Conservation (phyloP, 495 filamentous ascomycete genomes). For the Hapsidospora chrysogenum region DNA sequence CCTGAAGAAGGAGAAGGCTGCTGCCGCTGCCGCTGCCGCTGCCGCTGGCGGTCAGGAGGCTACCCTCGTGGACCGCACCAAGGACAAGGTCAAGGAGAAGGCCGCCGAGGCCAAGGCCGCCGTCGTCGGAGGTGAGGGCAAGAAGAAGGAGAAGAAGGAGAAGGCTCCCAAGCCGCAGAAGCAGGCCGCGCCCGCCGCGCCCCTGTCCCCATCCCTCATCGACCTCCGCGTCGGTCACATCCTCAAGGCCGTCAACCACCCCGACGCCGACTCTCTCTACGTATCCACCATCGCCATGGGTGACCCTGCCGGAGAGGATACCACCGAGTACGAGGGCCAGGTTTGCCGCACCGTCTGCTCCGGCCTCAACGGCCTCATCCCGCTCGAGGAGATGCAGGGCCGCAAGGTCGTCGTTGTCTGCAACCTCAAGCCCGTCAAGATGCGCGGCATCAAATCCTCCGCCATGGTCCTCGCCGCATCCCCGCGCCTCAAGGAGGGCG, state of each 20-base stretch:
- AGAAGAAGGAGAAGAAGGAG: conserved; percentile 37
- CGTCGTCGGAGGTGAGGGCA: conserved; percentile 18
- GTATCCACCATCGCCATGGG: conserved; percentile 96
- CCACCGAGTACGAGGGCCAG: conserved; percentile 69
- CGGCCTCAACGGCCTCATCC: conserved; percentile 81
- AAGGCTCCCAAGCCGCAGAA: conserved; percentile 59
- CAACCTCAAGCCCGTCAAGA: conserved; percentile 96
- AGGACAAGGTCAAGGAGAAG: conserved; percentile 29
- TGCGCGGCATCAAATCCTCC: conserved; percentile 88
- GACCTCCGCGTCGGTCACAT: conserved; percentile 96
- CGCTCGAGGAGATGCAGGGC: conserved; percentile 87
- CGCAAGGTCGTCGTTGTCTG: conserved; percentile 89
- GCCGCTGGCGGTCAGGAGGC: conserved; percentile 22
- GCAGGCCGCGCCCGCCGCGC: conserved; percentile 45
- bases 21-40: conserved; percentile 27
- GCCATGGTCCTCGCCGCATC: conserved; percentile 97
- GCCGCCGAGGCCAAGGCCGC: conserved; percentile 22
- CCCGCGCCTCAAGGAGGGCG: conserved; percentile 58
- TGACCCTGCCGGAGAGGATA: conserved; percentile 76
- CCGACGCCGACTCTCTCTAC: conserved; percentile 88
- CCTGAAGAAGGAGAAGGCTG: conserved; percentile 73
- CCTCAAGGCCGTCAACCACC: conserved; percentile 83
- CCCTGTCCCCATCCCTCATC: conserved; percentile 69
- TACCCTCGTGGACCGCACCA: conserved; percentile 33
- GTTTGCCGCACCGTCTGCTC: conserved; percentile 91